phyloP scores from a whole-genome alignment of 495 filamentous ascomycete species.

The Penicillium cataractarum region DNA sequence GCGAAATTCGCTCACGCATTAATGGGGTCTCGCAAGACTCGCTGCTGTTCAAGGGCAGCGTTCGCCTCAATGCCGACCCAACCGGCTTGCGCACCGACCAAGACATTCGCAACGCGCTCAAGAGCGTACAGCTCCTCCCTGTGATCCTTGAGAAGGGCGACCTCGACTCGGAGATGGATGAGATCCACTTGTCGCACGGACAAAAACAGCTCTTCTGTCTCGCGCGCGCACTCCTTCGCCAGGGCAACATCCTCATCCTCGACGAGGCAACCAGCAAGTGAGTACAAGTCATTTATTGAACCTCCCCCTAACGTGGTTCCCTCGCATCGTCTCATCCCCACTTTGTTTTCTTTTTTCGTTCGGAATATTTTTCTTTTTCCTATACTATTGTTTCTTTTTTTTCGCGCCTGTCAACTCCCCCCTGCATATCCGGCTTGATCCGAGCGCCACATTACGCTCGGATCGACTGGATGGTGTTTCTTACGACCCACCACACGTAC shows the following conservation, averaged over 20 bases:
- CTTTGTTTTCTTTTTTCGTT: constrained; percentile 15
- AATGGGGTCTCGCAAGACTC: constrained; percentile 62
- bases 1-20: constrained; percentile 51
- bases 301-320: constrained; percentile 20
- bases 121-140: constrained; percentile 51
- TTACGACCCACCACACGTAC: not conserved
- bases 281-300: constrained; percentile 22
- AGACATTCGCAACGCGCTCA: constrained; percentile 50
- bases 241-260: constrained; percentile 51
- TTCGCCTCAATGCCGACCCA: constrained; percentile 56
- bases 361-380: constrained; percentile 13
- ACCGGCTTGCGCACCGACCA: constrained; percentile 30
- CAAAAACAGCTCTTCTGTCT: constrained; percentile 68
- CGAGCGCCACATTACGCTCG: constrained; percentile 19
- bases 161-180: constrained; percentile 54
- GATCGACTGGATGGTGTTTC: constrained; percentile 4
- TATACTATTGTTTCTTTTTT: not conserved
- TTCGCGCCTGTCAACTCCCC: constrained; percentile 21
- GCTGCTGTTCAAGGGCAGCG: constrained; percentile 51
- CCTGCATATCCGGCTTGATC: constrained; percentile 34
- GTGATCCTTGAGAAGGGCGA: constrained; percentile 55
- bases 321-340: constrained; percentile 16
- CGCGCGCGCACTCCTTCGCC: constrained; percentile 60
- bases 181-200: constrained; percentile 58
- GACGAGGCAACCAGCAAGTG: constrained; percentile 58